These are phyloP conservation scores for Schizosaccharomyces octosporus DNA, from an alignment of 805 yeast species.

Conservation along the genomic window DNA sequence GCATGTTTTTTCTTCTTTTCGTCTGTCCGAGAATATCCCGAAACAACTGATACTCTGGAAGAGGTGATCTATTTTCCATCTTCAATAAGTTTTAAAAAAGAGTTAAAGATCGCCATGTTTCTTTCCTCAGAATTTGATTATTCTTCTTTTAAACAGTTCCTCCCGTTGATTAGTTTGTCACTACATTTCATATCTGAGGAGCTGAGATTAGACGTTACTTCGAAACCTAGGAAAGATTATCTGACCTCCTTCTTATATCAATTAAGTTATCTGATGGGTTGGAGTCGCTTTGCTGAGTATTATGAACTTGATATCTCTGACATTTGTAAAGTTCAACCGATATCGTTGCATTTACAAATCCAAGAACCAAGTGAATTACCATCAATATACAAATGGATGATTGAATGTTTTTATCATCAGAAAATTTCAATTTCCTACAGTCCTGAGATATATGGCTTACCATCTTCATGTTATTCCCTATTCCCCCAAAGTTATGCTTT, in stretches of 20 bases:
- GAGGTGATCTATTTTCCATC: background rate
- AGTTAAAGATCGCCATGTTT: background rate
- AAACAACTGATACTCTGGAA: background rate
- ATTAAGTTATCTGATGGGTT: slow-evolving; percentile 7
- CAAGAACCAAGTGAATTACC: slow-evolving; percentile 4
- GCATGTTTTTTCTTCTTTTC: background rate
- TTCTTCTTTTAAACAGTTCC: background rate
- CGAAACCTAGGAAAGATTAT: slow-evolving; percentile 10
- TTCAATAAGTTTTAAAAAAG: background rate
- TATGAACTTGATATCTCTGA: slow-evolving; percentile 53
- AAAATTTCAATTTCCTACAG: background rate
- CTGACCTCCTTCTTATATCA: background rate
- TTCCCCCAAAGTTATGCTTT: slow-evolving; percentile 2
- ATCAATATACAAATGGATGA: background rate
- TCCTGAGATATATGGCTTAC: background rate
- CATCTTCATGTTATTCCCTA: background rate
- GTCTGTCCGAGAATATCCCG: too few species aligned
- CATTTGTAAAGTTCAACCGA: slow-evolving; percentile 16
- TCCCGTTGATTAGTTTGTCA: slow-evolving; percentile 23
- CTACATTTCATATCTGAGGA: slow-evolving; percentile 67
- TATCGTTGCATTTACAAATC: slow-evolving; percentile 11
- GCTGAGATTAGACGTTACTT: slow-evolving; percentile 23
- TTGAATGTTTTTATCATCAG: background rate
- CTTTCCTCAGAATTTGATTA: background rate
- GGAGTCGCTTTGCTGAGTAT: slow-evolving; percentile 36